A percentile compares a stretch with the other conserved stretches of the same genome.
phyloP scores from a whole-genome alignment of 2,329 filamentous ascomycete species.

The Ophiostoma montium region DNA sequence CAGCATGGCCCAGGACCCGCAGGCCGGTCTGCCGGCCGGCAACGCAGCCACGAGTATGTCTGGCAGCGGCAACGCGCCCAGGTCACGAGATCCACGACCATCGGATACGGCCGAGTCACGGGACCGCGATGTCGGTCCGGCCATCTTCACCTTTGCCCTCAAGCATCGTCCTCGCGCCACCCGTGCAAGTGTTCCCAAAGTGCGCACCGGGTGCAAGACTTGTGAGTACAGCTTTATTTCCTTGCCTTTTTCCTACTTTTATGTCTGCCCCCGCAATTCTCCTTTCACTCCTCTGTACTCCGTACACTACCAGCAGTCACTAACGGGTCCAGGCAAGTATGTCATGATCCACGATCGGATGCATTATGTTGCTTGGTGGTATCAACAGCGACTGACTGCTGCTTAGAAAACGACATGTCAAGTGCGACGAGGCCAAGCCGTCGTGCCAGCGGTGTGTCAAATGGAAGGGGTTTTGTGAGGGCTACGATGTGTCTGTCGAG shows the following conservation, averaged over 20 bases:
- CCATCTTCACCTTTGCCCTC: conserved; percentile 19
- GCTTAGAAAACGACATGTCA: conserved; percentile 15
- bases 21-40: no score
- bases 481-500: no score
- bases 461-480: conserved; percentile 19
- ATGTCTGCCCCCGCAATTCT: background rate
- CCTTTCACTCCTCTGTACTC: no score
- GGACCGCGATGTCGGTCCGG: no score
- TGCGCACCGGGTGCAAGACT: conserved; percentile 18
- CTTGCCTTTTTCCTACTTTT: background rate
- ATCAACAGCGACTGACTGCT: no score
- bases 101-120: conserved; percentile 6
- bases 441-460: conserved; percentile 19
- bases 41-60: no score
- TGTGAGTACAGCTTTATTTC: conserved; percentile 12
- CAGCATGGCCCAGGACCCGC: no score
- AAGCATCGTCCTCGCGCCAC: conserved; percentile 18
- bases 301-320: background rate
- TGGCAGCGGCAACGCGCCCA: no score
- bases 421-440: conserved; percentile 19
- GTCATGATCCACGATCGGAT: background rate
- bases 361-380: no score
- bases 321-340: background rate
- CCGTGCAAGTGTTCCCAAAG: conserved; percentile 18
- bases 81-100: no score